phyloP scores from a whole-genome alignment of 2,329 filamentous ascomycete species.

The Kalmusia sp. region DNA sequence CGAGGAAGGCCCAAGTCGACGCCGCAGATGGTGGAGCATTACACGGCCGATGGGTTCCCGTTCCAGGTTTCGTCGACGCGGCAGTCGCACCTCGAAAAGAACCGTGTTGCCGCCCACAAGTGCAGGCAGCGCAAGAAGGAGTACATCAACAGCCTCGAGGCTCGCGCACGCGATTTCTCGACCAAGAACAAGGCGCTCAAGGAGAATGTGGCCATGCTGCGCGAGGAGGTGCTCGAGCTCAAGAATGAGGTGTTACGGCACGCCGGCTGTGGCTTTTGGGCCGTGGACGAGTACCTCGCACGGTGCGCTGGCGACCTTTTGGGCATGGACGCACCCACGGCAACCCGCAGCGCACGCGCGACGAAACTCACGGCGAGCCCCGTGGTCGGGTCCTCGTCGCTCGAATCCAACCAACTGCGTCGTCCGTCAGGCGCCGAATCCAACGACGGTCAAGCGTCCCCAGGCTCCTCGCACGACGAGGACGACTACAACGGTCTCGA shows the following conservation, averaged over 20 bases:
- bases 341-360: neutral
- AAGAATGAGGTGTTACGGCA: conserved; percentile 48
- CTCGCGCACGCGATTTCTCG: conserved; percentile 49
- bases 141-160: conserved; percentile 60
- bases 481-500: conserved; percentile 40
- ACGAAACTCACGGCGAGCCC: conserved; percentile 13
- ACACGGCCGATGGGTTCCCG: conserved; percentile 40
- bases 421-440: conserved; percentile 25
- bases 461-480: conserved; percentile 16
- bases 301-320: conserved; percentile 44
- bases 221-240: conserved; percentile 44
- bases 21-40: conserved; percentile 39
- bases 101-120: conserved; percentile 75
- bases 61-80: conserved; percentile 44
- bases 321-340: conserved; percentile 30
- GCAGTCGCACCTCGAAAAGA: conserved; percentile 65
- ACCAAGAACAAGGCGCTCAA: conserved; percentile 44
- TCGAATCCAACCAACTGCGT: conserved; percentile 3
- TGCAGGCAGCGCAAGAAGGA: conserved; percentile 74
- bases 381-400: conserved; percentile 2
- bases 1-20: conserved; percentile 45
- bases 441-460: conserved; percentile 14
- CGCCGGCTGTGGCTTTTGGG: conserved; percentile 46
- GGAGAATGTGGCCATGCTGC: conserved; percentile 41
- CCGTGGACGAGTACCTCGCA: conserved; percentile 46